Conservation (phyloP, 129 eudicot genomes). For the Kitagawia praeruptora region DNA sequence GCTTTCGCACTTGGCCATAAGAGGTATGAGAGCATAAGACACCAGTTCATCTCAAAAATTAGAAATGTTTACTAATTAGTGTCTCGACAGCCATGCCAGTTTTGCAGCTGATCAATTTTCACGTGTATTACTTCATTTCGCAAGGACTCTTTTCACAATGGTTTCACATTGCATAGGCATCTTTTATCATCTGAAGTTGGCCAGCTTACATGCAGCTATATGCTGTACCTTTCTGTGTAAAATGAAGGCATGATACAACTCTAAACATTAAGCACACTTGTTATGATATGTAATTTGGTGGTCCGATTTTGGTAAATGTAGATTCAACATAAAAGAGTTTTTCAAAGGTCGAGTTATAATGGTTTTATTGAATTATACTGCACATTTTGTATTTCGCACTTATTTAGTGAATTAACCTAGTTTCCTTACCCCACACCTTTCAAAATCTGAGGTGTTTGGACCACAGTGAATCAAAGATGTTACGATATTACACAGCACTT, state of each 20-base stretch:
- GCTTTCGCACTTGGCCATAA: neutral
- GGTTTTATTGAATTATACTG: neutral
- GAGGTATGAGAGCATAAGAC: neutral
- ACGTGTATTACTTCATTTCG: neutral
- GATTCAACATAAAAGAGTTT: neutral
- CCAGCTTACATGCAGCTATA: neutral
- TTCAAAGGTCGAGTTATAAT: neutral
- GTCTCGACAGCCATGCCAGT: neutral
- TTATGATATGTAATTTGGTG: neutral
- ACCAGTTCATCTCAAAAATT: neutral
- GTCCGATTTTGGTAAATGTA: neutral
- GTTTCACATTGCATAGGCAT: neutral
- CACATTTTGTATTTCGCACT: neutral
- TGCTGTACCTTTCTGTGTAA: neutral
- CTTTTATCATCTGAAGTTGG: neutral
- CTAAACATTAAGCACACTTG: neutral
- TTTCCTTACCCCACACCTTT: too few relatives aligned
- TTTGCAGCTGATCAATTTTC: neutral
- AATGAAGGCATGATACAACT: neutral
- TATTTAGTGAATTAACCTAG: too few relatives aligned
- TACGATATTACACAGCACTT: too few relatives aligned
- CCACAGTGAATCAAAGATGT: too few relatives aligned
- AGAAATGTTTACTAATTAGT: neutral
- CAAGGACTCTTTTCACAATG: neutral
- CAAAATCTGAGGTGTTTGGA: too few relatives aligned